Evolutionary conservation across 2,329 filamentous ascomycete species (phyloP).

Genomic region (Polychaeton citri): DNA sequence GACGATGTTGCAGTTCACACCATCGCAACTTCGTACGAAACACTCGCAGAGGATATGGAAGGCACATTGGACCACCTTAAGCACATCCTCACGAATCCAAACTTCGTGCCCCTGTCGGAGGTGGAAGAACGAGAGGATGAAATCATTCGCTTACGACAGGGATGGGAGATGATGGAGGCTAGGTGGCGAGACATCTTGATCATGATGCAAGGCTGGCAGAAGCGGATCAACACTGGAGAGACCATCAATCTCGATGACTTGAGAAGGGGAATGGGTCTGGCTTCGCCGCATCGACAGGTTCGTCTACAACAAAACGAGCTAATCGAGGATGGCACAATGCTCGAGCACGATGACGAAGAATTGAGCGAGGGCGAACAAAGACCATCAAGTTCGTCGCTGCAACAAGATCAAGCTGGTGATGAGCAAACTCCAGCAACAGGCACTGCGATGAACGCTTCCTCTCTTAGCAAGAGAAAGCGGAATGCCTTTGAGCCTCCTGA

Average conservation of each 20-base stretch:
- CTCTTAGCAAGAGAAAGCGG: constrained; percentile 13
- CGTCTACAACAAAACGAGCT: constrained; percentile 4
- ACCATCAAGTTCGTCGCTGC: constrained; percentile 5
- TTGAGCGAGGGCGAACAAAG: constrained; percentile 2
- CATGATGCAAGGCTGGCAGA: constrained; percentile 87
- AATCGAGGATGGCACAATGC: constrained; percentile 37
- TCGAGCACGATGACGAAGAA: constrained; percentile 2
- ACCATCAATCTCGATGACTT: constrained; percentile 49
- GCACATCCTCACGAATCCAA: constrained; percentile 80
- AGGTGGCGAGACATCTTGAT: constrained; percentile 81
- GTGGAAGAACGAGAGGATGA: constrained; percentile 87
- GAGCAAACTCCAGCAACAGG: neutral
- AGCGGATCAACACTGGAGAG: constrained; percentile 60
- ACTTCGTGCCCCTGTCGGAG: constrained; percentile 90
- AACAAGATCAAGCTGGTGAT: constrained; percentile 1
- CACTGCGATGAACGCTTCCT: neutral
- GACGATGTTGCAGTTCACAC: constrained; percentile 25
- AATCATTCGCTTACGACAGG: constrained; percentile 66
- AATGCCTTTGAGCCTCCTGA: constrained; percentile 21
- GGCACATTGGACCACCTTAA: constrained; percentile 67
- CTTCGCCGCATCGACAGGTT: constrained; percentile 20
- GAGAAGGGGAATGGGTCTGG: constrained; percentile 49
- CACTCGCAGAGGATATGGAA: constrained; percentile 59
- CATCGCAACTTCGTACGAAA: constrained; percentile 51
- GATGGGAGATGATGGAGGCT: constrained; percentile 87